phyloP scores from a whole-genome alignment of 73 alveolate genomes.

The Blepharisma japonicum region DNA sequence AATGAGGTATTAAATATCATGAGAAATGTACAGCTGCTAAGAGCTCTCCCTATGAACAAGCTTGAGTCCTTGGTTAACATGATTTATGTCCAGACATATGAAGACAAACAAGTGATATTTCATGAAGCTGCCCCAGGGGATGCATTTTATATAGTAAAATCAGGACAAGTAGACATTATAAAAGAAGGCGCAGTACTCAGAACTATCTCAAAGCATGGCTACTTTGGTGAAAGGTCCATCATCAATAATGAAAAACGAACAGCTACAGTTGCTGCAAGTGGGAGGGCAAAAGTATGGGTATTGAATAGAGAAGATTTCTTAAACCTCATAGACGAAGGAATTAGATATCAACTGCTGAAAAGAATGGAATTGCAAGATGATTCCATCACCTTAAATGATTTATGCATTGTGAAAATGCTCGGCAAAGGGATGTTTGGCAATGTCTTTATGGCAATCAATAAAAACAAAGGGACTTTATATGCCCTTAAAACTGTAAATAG shows the following conservation, averaged over 20 bases:
- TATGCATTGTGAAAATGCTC: conserved; percentile 39
- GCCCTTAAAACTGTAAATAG: conserved; percentile 34
- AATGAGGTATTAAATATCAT: conserved; percentile 34
- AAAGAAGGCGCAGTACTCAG: conserved; percentile 40
- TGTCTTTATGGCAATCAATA: neutral
- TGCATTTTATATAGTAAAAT: conserved; percentile 62
- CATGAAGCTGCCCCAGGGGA: conserved; percentile 77
- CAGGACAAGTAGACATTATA: conserved; percentile 63
- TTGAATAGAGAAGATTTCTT: conserved; percentile 31
- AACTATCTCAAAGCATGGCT: conserved; percentile 49
- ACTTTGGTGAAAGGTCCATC: conserved; percentile 45
- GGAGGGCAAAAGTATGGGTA: conserved; percentile 36
- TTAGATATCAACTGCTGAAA: conserved; percentile 31
- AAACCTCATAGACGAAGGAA: conserved; percentile 35
- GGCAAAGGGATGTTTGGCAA: conserved; percentile 47
- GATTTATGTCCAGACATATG: conserved; percentile 34
- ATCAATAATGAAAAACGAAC: conserved; percentile 43
- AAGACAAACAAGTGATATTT: conserved; percentile 51
- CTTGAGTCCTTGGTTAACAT: conserved; percentile 38
- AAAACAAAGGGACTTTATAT: conserved; percentile 40
- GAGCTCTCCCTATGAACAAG: conserved; percentile 36
- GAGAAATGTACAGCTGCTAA: conserved; percentile 42
- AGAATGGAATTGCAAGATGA: conserved; percentile 44
- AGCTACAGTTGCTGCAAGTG: conserved; percentile 49
- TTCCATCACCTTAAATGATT: conserved; percentile 43